phyloP scores from a whole-genome alignment of 176 grass and related monocot species.

The Tuctoria greenei region DNA sequence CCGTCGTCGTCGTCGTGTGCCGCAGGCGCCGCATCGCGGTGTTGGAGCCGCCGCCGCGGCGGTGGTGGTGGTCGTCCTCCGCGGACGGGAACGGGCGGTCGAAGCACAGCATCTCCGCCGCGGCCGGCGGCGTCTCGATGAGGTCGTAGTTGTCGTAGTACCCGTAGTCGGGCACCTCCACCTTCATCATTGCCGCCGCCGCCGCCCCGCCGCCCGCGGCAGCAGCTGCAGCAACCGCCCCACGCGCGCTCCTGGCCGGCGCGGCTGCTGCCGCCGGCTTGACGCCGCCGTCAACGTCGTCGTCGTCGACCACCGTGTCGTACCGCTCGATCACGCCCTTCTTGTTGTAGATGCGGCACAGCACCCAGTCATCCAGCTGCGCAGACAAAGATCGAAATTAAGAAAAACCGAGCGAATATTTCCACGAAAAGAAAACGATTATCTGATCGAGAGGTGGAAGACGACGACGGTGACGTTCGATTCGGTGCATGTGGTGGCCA shows the following conservation, averaged over 20 bases:
- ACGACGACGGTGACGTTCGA: not conserved
- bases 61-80: no score
- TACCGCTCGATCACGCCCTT: constrained; percentile 69
- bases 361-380: constrained; percentile 92
- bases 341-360: constrained; percentile 98
- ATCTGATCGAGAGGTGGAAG: not conserved
- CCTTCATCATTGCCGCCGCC: constrained; percentile 46
- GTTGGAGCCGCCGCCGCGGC: not conserved
- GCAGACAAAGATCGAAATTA: not conserved
- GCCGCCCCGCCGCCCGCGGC: not conserved
- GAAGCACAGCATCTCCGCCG: constrained; percentile 60
- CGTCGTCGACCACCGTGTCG: constrained; percentile 33
- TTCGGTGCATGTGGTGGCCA: constrained; percentile 9
- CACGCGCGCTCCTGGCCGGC: constrained; percentile 15
- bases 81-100: constrained; percentile 6
- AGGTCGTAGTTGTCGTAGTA: constrained; percentile 34
- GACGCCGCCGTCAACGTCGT: constrained; percentile 16
- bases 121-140: not conserved
- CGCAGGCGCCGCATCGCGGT: constrained; percentile 37
- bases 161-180: constrained; percentile 43
- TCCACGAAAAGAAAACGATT: not conserved
- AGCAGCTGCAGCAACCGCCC: no score
- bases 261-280: constrained; percentile 25
- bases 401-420: not conserved
- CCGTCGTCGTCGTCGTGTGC: not conserved